A percentile compares a stretch with the other conserved stretches of the same genome.
Conservation (phyloP, 192 early-diverging fungal species). For the Backusella mclennaniae region DNA sequence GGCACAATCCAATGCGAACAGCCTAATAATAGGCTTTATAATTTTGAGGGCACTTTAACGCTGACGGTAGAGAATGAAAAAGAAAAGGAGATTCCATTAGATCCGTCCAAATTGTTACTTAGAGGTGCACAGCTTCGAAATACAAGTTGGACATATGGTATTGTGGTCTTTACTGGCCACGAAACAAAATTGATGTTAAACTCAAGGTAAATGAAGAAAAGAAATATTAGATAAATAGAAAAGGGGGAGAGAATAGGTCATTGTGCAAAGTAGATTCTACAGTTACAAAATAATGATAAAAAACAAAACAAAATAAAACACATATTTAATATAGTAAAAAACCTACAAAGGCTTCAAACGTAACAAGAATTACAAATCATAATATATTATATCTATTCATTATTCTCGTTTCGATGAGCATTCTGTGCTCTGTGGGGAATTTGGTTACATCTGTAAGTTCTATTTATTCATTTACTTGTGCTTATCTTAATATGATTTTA, state of each 20-base stretch:
- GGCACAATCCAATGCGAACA: slow-evolving; percentile 87
- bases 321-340: slow-evolving; percentile 31
- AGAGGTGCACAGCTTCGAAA: slow-evolving; percentile 93
- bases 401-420: slow-evolving; percentile 81
- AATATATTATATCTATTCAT: slow-evolving; percentile 94
- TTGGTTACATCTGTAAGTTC: slow-evolving; percentile 52
- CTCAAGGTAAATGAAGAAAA: slow-evolving; percentile 27
- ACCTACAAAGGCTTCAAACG: slow-evolving; percentile 38
- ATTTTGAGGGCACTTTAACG: slow-evolving; percentile 71
- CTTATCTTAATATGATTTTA: not conserved
- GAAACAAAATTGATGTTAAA: slow-evolving; percentile 98
- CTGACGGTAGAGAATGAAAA: slow-evolving; percentile 16
- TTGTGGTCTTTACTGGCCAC: slow-evolving; percentile 91
- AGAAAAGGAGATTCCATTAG: slow-evolving; percentile 75
- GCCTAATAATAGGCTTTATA: slow-evolving; percentile 93
- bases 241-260: not conserved
- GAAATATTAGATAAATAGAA: too few relatives aligned
- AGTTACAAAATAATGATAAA: not conserved
- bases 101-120: slow-evolving; percentile 86
- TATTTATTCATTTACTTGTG: not conserved
- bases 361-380: slow-evolving; percentile 38
- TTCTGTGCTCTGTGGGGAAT: slow-evolving; percentile 87
- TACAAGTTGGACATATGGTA: slow-evolving; percentile 91
- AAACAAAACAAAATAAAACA: not conserved
- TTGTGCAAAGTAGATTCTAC: not conserved